These are phyloP conservation scores for Lagerstroemia speciosa DNA, from an alignment of 345 rosid genomes.

Conservation along the genomic window DNA sequence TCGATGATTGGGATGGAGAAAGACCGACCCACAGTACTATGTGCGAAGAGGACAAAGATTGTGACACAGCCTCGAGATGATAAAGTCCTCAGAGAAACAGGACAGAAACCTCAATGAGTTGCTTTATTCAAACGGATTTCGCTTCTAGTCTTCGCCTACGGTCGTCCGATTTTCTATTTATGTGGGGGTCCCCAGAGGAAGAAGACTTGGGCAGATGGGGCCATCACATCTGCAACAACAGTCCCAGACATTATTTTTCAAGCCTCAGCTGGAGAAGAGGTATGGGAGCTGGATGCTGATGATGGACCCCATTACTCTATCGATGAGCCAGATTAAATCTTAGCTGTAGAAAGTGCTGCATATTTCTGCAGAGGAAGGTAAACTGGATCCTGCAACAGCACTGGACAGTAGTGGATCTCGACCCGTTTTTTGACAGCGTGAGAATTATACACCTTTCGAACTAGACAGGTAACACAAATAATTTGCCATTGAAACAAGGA, in stretches of 20 bases:
- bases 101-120: constrained; percentile 19
- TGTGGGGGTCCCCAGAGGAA: constrained; percentile 38
- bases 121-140: not conserved
- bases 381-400: not conserved
- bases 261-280: constrained; percentile 95
- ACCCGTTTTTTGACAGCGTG: not conserved
- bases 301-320: not conserved
- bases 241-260: constrained; percentile 77
- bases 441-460: not conserved
- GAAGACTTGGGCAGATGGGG: constrained; percentile 90
- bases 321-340: not conserved
- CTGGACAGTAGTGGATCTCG: not conserved
- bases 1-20: constrained; percentile 23
- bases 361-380: not conserved
- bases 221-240: constrained; percentile 61
- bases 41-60: not conserved
- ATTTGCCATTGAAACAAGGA: not conserved
- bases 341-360: not conserved
- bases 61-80: constrained; percentile 46
- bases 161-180: constrained; percentile 20
- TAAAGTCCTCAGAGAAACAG: constrained; percentile 84
- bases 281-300: constrained; percentile 10
- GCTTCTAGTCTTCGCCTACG: not conserved
- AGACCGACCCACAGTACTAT: constrained; percentile 14
- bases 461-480: not conserved